Conservation (phyloP, 345 rosid species). For the Hibiscus mutabilis region DNA sequence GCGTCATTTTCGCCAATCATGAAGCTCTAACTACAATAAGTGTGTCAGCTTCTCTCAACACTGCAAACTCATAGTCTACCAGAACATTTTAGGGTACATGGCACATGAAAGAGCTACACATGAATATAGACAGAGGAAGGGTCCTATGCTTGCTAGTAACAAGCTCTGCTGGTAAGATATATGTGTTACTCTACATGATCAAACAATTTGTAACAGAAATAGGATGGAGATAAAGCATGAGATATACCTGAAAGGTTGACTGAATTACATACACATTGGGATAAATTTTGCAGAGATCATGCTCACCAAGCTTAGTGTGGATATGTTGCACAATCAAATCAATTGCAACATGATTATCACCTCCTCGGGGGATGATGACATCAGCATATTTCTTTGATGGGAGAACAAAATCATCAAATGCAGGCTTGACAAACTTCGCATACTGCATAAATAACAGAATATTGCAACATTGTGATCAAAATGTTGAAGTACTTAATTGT, state of each 20-base stretch:
- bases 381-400: slow-evolving; percentile 97
- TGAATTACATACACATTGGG: slow-evolving; percentile 72
- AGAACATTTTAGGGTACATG: neutral
- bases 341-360: slow-evolving; percentile 93
- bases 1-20: neutral
- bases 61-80: too few relatives aligned
- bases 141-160: neutral
- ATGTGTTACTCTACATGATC: neutral
- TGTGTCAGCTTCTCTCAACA: neutral
- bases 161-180: neutral
- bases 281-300: slow-evolving; percentile 89
- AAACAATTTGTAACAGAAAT: slow-evolving; percentile 4
- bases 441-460: slow-evolving; percentile 37
- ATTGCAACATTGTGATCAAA: neutral
- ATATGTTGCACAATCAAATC: slow-evolving; percentile 96
- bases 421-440: slow-evolving; percentile 97
- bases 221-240: neutral
- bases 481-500: neutral
- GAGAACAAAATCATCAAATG: slow-evolving; percentile 94
- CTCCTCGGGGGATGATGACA: slow-evolving; percentile 91
- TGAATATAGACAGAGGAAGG: neutral
- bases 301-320: slow-evolving; percentile 89
- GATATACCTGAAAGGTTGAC: slow-evolving; percentile 84
- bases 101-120: neutral
- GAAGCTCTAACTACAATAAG: neutral